Percentiles rank a stretch among this genome's conserved stretches.
Conservation (phyloP, 257 asterid species). For the Marsdenia floribunda region DNA sequence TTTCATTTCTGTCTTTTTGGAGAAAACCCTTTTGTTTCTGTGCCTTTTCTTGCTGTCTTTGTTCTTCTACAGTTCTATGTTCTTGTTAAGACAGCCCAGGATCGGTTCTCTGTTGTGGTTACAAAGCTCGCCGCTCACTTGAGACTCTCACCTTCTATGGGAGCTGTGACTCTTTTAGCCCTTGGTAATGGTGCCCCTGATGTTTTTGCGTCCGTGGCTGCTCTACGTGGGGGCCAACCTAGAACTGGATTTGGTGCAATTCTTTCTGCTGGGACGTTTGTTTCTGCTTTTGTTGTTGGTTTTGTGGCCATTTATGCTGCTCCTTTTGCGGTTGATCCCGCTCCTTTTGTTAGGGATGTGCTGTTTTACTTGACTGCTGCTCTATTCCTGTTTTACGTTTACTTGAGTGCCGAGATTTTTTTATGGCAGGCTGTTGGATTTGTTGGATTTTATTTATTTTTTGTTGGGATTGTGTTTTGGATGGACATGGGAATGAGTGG, state of each 20-base stretch:
- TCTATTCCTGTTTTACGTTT: constrained; percentile 71
- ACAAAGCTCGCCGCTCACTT: constrained; percentile 67
- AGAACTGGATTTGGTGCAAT: constrained; percentile 94
- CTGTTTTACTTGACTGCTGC: constrained; percentile 80
- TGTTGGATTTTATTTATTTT: constrained; percentile 81
- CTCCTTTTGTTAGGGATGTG: constrained; percentile 83
- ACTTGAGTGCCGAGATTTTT: constrained; percentile 93
- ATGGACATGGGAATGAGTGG: constrained; percentile 68
- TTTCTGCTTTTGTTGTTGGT: constrained; percentile 89
- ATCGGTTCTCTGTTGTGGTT: constrained; percentile 77
- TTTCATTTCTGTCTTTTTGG: constrained; percentile 55
- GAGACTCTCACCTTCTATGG: constrained; percentile 84
- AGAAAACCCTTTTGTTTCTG: constrained; percentile 42
- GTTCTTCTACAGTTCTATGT: constrained; percentile 76
- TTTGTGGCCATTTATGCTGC: constrained; percentile 86
- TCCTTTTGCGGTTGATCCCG: constrained; percentile 84
- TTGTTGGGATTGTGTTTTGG: constrained; percentile 84
- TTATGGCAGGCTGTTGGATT: constrained; percentile 97
- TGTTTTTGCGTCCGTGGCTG: constrained; percentile 93
- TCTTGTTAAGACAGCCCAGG: constrained; percentile 88
- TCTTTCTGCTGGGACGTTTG: constrained; percentile 94
- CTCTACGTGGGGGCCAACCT: constrained; percentile 78
- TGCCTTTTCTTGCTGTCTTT: constrained; percentile 51
- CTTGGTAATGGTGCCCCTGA: constrained; percentile 98
- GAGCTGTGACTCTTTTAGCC: constrained; percentile 91